Evolutionary conservation across 2,329 filamentous ascomycete genomes (phyloP), one percentile per base, ranked within the genome.

Genomic region (Fusarium staphyleae): DNA sequence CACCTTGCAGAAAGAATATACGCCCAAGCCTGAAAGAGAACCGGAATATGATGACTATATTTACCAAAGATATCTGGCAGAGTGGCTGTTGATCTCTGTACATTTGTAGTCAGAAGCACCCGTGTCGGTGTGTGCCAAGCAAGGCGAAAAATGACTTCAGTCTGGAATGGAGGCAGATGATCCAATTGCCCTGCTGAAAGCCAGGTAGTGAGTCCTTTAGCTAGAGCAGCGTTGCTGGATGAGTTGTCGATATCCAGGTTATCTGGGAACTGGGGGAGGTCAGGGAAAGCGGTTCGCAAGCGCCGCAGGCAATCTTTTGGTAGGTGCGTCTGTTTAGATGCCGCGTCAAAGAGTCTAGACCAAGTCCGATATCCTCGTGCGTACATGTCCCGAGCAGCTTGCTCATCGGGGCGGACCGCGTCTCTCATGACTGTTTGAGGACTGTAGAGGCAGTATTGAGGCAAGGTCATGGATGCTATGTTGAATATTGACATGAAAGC

Each of bases 11-110:
- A 54, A 7, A 54, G 35, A 1, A 46, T 36, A 15, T 42, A 54
- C 3, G 40, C 28, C 46, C 46, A 54, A 33, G 54, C 53, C 6
- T 45, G 53, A 2, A 57, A 12, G 1, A 60, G 39, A 26, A 60
- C 26, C 2, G 57, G 30, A 14, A 60, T 52, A 10, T 60, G 49
- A 10, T 44, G 32, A n/a, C 26, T 24, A 5, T 52, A 2, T 11
- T 16, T 24, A 2, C 35, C 34, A 34, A 56, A 56, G n/a, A 58
- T 30, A 3, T 30, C 16, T 1, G 58, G 52, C 0, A 56, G 19
- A 13, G 32, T 48, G 32, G 36, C 22, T 2, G 12, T 18, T 2
- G 40, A 40, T 3, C 11, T n/a, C 5, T 16, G 35, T 18, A 29
- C 11, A 30, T 56, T 26, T 15, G 45, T 18, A 12, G 48, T 61